These are phyloP conservation scores for Papilionanthe hybrid DNA, from an alignment of 116 monocot species.

Conservation along the genomic window DNA sequence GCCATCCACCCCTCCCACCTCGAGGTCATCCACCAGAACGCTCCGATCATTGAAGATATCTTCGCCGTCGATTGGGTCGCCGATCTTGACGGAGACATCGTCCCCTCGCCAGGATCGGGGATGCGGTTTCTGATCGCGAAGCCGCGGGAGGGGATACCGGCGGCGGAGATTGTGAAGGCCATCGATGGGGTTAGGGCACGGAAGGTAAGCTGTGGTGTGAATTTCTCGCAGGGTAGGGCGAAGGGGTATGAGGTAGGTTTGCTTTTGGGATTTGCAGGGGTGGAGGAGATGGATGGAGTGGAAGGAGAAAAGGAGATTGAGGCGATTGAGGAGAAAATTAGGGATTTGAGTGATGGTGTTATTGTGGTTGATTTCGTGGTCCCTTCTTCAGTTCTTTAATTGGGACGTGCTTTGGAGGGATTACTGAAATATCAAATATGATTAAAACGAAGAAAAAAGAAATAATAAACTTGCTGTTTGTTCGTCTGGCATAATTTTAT, in stretches of 20 bases:
- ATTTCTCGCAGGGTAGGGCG: slow-evolving; percentile 67
- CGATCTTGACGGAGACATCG: slow-evolving; percentile 7
- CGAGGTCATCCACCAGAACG: slow-evolving; percentile 44
- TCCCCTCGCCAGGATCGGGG: slow-evolving; percentile 40
- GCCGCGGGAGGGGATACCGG: slow-evolving; percentile 33
- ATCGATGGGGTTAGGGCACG: slow-evolving; percentile 8
- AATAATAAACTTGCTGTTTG: too few species aligned
- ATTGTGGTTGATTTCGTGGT: slow-evolving; percentile 62
- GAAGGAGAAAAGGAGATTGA: slow-evolving; percentile 29
- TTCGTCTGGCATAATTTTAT: too few species aligned
- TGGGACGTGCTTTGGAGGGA: neutral
- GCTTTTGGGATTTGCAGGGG: slow-evolving; percentile 37
- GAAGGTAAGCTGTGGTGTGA: slow-evolving; percentile 65
- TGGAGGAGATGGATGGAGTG: slow-evolving; percentile 50
- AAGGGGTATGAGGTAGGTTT: slow-evolving; percentile 69
- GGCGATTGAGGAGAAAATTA: slow-evolving; percentile 59
- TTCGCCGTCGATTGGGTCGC: slow-evolving; percentile 76
- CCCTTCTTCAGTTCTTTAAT: slow-evolving; percentile 18
- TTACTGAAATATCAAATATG: too few species aligned
- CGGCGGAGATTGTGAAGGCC: slow-evolving; percentile 22
- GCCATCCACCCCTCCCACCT: slow-evolving; percentile 52
- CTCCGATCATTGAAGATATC: slow-evolving; percentile 62
- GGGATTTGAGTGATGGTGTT: slow-evolving; percentile 50
- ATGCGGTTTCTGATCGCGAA: slow-evolving; percentile 58
- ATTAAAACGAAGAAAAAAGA: too few species aligned